These are phyloP conservation scores for Ilyonectria sp. DNA, from an alignment of 2,329 filamentous ascomycete species.

Conservation along the genomic window DNA sequence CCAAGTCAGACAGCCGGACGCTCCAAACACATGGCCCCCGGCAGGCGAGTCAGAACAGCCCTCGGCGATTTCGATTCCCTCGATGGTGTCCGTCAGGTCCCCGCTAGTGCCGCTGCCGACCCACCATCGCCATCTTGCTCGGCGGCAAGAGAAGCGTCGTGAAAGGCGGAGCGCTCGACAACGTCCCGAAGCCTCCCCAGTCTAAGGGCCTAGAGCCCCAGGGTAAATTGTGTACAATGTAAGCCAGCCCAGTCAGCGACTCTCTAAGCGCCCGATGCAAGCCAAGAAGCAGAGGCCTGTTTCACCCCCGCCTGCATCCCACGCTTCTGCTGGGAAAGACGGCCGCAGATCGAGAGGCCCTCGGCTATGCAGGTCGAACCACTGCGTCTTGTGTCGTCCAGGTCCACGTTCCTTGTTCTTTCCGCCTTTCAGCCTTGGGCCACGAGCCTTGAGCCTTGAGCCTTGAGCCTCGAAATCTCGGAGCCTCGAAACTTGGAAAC, in stretches of 20 bases:
- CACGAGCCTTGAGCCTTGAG: conserved; percentile 2
- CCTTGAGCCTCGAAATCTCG: background rate
- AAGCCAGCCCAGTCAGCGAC: conserved; percentile 17
- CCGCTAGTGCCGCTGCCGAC: conserved; percentile 41
- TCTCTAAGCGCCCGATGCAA: conserved; percentile 51
- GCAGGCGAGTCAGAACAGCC: conserved; percentile 18
- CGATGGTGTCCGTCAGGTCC: conserved; percentile 21
- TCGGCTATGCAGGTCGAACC: conserved; percentile 58
- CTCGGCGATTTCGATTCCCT: conserved; percentile 21
- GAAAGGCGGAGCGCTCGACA: conserved; percentile 52
- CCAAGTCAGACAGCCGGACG: background rate
- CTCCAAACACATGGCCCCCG: conserved; percentile 13
- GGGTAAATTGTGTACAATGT: conserved; percentile 12
- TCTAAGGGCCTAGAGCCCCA: conserved; percentile 8
- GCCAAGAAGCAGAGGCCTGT: conserved; percentile 45
- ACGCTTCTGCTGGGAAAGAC: conserved; percentile 52
- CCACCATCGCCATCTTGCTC: conserved; percentile 41
- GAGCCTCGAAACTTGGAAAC: background rate
- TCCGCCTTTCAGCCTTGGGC: conserved; percentile 29
- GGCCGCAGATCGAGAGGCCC: conserved; percentile 56
- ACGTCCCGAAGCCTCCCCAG: conserved; percentile 33
- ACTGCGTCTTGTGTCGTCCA: conserved; percentile 37
- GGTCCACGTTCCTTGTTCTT: conserved; percentile 33
- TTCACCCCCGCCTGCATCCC: conserved; percentile 49
- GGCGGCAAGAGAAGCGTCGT: conserved; percentile 56